Percentiles rank a stretch among this genome's conserved stretches.
Conservation (phyloP, 31 red algal species). For the Bonnemaisonia californica region DNA sequence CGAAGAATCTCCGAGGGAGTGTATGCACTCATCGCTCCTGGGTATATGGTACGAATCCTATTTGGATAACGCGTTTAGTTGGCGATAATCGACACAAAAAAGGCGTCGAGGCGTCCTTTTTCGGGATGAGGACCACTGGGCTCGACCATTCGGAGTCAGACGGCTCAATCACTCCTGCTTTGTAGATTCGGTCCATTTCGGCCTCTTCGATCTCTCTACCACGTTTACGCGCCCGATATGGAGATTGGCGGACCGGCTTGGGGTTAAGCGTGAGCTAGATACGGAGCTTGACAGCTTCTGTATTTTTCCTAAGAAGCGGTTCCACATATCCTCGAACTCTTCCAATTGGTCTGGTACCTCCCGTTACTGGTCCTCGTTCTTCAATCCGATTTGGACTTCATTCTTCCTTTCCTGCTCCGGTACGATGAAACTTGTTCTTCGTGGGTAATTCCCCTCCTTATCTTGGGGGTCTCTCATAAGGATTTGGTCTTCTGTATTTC, state of each 20-base stretch:
- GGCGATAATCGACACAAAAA: slow-evolving; percentile 21
- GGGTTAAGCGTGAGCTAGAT: not conserved
- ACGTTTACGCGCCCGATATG: not conserved
- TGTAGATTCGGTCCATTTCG: not conserved
- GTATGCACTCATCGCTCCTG: slow-evolving; percentile 6
- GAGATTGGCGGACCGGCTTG: not conserved
- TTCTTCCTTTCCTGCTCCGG: not conserved
- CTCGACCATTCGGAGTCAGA: slow-evolving; percentile 22
- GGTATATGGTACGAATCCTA: slow-evolving; percentile 1
- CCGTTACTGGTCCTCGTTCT: not conserved
- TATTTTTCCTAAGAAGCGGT: not conserved
- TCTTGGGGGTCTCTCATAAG: too few relatives aligned
- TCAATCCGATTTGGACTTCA: not conserved
- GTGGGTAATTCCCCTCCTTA: too few relatives aligned
- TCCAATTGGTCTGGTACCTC: not conserved
- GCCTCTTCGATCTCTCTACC: not conserved
- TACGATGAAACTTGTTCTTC: too few relatives aligned
- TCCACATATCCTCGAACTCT: slow-evolving; percentile 17
- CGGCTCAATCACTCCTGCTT: slow-evolving; percentile 20
- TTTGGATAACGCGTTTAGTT: not conserved
- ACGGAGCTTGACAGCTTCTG: not conserved
- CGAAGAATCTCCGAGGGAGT: slow-evolving; percentile 13
- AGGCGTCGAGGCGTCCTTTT: not conserved
- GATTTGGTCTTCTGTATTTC: too few relatives aligned
- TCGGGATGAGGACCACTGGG: too few relatives aligned